A percentile compares a stretch with the other conserved stretches of the same genome.
These are phyloP conservation scores for Papiliotrema flavescens DNA, from an alignment of 1,284 basidiomycete genomes.

Conservation along the genomic window DNA sequence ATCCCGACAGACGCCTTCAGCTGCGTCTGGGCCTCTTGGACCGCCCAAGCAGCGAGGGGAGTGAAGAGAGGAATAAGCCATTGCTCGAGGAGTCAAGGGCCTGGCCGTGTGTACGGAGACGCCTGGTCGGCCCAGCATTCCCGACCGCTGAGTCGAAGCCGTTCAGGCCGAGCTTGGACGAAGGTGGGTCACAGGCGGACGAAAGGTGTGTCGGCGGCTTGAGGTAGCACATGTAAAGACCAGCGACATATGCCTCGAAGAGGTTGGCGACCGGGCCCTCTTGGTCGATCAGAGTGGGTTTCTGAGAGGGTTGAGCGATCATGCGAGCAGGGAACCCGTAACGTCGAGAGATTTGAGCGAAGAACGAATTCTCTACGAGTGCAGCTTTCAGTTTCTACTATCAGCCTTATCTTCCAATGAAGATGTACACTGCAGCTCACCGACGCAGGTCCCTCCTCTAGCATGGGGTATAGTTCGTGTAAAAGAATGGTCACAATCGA, in stretches of 20 bases:
- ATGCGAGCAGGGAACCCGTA: constrained; percentile 26
- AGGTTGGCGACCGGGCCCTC: constrained; percentile 30
- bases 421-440: constrained; percentile 15
- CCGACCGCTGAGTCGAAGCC: background rate
- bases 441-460: constrained; percentile 31
- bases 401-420: background rate
- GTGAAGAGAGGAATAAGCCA: constrained; percentile 40
- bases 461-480: constrained; percentile 34
- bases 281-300: constrained; percentile 12
- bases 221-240: constrained; percentile 30
- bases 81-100: constrained; percentile 27
- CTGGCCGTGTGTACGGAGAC: constrained; percentile 19
- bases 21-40: constrained; percentile 16
- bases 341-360: constrained; percentile 27
- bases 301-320: constrained; percentile 14
- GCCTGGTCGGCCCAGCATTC: background rate
- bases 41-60: constrained; percentile 27
- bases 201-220: background rate
- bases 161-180: too few relatives aligned
- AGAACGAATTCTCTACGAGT: constrained; percentile 30
- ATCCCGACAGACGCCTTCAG: background rate
- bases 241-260: constrained; percentile 43
- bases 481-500: constrained; percentile 31
- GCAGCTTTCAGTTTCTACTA: constrained; percentile 29
- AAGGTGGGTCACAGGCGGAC: background rate